Evolutionary conservation across 179 eudicot genomes (phyloP), one percentile per base, ranked within the genome.

Genomic region (Silene coronaria): DNA sequence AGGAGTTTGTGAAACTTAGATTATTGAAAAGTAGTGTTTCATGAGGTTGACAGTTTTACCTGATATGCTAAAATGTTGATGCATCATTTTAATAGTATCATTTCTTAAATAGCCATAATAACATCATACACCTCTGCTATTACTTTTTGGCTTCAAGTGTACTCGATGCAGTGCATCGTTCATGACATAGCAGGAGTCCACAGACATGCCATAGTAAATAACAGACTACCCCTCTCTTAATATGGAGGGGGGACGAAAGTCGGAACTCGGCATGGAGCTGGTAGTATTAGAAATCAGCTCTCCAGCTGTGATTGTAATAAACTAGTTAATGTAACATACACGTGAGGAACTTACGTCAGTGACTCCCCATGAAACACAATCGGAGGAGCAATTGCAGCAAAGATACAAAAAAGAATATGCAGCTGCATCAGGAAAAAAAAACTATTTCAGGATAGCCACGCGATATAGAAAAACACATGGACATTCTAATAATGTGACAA

Each of bases 311-410:
- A 67, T 63, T 22, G 45, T 32, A 34, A 12, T 53, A 32, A 70
- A 5, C 51, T 22, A 30, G 27, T 22, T 23, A 70, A 14, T 46
- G 61, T 70, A 70, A 21, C 34, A 73, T 74, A 28, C 34, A 32
- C 38, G 51, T 0, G 46, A 57, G 72, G 30, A 76, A 79, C 97
- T 90, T 85, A 94, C 98, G 98, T 88, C 75, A 94, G 79, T 67
- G 98, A 94, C 85, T 85, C 82, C 80, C 98, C 98, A 62, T 89
- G 98, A 67, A 94, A 94, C 75, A 94, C 88, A 68, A 94, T 77
- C 16, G 98, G 98, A 23, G 98, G 98, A 75, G 98, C 98, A 73
- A 94, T 90, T 69, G 98, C 97, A 81, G 98, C 98, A 86, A 92
- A 80, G 79, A 92, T 84, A 77, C 98, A 92, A 75, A 95, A 92